Percentiles rank a stretch among this genome's conserved stretches.
phyloP scores from a whole-genome alignment of 2,329 filamentous ascomycete genomes.

The Rasamsonia emersonii region DNA sequence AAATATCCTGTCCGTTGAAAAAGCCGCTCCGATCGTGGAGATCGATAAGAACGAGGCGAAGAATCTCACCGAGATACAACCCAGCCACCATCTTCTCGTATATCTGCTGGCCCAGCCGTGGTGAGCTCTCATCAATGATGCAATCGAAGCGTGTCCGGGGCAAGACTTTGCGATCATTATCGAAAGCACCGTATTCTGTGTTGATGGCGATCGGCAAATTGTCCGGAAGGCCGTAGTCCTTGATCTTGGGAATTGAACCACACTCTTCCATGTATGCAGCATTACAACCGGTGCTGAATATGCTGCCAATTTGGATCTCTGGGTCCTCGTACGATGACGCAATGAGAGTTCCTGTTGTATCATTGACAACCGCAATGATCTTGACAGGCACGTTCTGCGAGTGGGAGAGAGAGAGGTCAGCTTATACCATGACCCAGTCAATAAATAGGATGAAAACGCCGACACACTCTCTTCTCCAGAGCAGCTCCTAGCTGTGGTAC shows the following conservation, averaged over 20 bases:
- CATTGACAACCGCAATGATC: slow-evolving; percentile 80
- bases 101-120: slow-evolving; percentile 82
- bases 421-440: slow-evolving; percentile 1
- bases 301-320: slow-evolving; percentile 82
- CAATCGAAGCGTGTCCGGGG: slow-evolving; percentile 66
- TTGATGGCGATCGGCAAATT: slow-evolving; percentile 81
- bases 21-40: slow-evolving; percentile 69
- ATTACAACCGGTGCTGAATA: slow-evolving; percentile 93
- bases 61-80: slow-evolving; percentile 84
- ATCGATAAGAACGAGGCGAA: slow-evolving; percentile 75
- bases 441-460: slow-evolving; percentile 4
- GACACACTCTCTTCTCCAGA: slow-evolving; percentile 50
- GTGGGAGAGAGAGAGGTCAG: neutral
- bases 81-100: slow-evolving; percentile 98
- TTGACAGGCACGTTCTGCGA: slow-evolving; percentile 69
- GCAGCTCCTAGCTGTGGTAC: slow-evolving; percentile 73
- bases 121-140: slow-evolving; percentile 75
- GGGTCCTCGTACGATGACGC: slow-evolving; percentile 84
- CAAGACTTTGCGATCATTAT: slow-evolving; percentile 74
- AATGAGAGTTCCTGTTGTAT: slow-evolving; percentile 87
- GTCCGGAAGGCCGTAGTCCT: slow-evolving; percentile 66
- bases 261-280: slow-evolving; percentile 89
- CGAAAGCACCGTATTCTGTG: slow-evolving; percentile 89
- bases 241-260: slow-evolving; percentile 77
- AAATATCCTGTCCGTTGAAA: slow-evolving; percentile 73